Evolutionary conservation across 306 rosid species (phyloP).

Genomic region (Vicia villosa): DNA sequence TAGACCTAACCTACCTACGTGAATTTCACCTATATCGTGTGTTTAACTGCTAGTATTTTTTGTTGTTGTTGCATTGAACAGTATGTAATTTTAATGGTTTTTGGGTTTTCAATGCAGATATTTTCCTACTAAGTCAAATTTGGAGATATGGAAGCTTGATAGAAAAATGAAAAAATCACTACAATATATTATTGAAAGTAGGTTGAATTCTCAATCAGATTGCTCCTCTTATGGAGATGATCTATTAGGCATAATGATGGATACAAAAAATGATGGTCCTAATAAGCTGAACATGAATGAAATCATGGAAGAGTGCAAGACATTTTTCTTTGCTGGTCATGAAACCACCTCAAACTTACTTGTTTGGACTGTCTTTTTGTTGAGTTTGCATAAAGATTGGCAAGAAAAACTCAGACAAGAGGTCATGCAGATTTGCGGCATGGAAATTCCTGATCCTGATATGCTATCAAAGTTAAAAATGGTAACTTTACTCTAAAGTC

Average conservation of each 20-base stretch:
- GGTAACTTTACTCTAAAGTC: constrained; percentile 9
- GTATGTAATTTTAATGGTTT: neutral
- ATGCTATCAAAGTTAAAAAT: constrained; percentile 36
- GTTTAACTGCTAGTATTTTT: too few relatives aligned
- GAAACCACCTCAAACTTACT: constrained; percentile 45
- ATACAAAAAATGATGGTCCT: constrained; percentile 21
- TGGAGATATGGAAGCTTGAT: constrained; percentile 42
- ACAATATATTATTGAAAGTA: constrained; percentile 31
- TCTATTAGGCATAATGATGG: constrained; percentile 39
- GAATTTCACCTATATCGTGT: too few relatives aligned
- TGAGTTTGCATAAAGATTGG: constrained; percentile 35
- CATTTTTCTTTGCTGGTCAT: constrained; percentile 46
- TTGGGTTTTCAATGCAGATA: constrained; percentile 29
- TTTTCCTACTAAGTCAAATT: constrained; percentile 40
- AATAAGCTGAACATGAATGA: constrained; percentile 29
- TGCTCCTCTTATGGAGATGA: constrained; percentile 32
- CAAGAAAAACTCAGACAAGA: constrained; percentile 44
- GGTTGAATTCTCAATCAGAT: constrained; percentile 24
- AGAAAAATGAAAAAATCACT: constrained; percentile 32
- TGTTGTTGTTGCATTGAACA: neutral
- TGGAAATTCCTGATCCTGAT: constrained; percentile 32
- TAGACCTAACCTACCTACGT: too few relatives aligned
- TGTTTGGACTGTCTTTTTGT: constrained; percentile 36
- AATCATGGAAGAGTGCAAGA: constrained; percentile 42
- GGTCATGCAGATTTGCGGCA: constrained; percentile 33